Evolutionary conservation across 768 basidiomycete species (phyloP).

Genomic region (Amanita molliuscula): DNA sequence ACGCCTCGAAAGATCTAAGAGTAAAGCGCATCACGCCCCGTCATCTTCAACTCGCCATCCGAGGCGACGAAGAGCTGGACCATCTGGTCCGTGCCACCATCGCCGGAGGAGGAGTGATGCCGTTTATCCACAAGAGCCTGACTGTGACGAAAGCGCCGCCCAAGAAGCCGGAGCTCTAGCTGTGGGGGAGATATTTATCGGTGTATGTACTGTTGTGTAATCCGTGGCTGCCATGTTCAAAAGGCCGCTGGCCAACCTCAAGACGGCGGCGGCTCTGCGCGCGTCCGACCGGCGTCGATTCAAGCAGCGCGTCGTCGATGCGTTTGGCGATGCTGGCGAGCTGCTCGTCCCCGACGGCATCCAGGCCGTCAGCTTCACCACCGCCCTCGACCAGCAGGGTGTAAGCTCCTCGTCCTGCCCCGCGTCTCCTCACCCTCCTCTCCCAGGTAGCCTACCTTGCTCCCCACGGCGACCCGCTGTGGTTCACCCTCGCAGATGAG

Average conservation of each 20-base stretch:
- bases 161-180: conserved; percentile 31
- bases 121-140: conserved; percentile 82
- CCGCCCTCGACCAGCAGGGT: conserved; percentile 54
- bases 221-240: conserved; percentile 54
- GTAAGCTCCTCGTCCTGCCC: conserved; percentile 23
- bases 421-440: background rate
- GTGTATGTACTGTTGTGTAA: background rate
- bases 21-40: conserved; percentile 96
- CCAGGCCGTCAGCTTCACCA: conserved; percentile 54
- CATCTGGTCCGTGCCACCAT: conserved; percentile 90
- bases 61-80: conserved; percentile 97
- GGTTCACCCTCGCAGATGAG: conserved; percentile 64
- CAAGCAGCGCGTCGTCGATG: conserved; percentile 42
- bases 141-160: conserved; percentile 37
- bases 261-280: conserved; percentile 68
- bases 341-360: conserved; percentile 67
- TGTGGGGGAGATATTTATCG: background rate
- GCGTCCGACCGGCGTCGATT: conserved; percentile 68
- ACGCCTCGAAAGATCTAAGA: conserved; percentile 94
- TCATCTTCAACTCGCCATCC: conserved; percentile 91
- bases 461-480: conserved; percentile 60
- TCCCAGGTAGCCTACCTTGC: conserved; percentile 53
- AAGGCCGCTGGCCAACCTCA: conserved; percentile 56
- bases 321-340: conserved; percentile 55
- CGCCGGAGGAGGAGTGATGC: conserved; percentile 80